Evolutionary conservation across 2,329 filamentous ascomycete species (phyloP).

Genomic region (Elsinoe perseae): DNA sequence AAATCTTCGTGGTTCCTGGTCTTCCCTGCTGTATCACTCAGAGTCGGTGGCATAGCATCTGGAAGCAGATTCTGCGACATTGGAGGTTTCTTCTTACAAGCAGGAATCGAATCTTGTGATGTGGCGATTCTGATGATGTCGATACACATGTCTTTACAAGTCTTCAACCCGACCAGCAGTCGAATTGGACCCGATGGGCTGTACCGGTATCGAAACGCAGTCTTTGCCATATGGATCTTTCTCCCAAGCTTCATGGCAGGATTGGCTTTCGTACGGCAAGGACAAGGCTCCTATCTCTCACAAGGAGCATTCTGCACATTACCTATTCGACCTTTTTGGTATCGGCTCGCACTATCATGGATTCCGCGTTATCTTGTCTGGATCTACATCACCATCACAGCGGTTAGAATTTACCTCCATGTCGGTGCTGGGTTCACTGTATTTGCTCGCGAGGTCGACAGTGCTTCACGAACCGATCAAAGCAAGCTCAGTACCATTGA

Average conservation of each 20-base stretch:
- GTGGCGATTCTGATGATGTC: constrained; percentile 65
- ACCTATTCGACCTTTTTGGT: constrained; percentile 60
- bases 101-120: constrained; percentile 62
- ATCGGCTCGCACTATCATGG: constrained; percentile 61
- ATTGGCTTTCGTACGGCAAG: constrained; percentile 54
- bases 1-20: constrained; percentile 62
- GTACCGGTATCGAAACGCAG: constrained; percentile 56
- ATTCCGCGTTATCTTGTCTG: constrained; percentile 65
- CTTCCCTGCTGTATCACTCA: constrained; percentile 54
- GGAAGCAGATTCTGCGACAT: constrained; percentile 56
- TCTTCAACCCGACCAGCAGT: constrained; percentile 49
- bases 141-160: constrained; percentile 63
- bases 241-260: constrained; percentile 54
- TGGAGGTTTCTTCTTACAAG: constrained; percentile 58
- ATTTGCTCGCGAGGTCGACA: constrained; percentile 28
- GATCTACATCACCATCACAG: constrained; percentile 55
- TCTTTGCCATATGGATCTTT: constrained; percentile 51
- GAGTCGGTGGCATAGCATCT: constrained; percentile 43
- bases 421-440: constrained; percentile 44
- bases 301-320: constrained; percentile 64
- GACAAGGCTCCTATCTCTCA: constrained; percentile 48
- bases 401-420: constrained; percentile 62
- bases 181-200: constrained; percentile 52
- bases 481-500: constrained; percentile 4
- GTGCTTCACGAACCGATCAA: constrained; percentile 14